Base-by-base conservation (phyloP, 352 stramenopile species). In the Proteromonas lacertae region DNA sequence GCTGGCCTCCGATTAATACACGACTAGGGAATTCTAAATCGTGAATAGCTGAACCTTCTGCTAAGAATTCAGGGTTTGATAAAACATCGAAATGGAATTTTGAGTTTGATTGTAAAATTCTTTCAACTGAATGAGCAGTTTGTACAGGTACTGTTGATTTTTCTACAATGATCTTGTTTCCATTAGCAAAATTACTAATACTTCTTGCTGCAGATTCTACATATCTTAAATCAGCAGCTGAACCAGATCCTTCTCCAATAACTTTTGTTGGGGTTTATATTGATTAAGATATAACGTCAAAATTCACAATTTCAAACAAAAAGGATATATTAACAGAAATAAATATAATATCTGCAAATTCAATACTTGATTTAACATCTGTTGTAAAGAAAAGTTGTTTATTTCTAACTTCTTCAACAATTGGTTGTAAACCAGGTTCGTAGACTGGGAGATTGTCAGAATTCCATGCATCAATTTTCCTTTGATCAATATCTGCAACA, bases 301-400 rank as follows among this genome's bases (percentile, higher is more conserved):
- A 28, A 28, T 28, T 28, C 5, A 10, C 5, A 28, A 10, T 90
- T 43, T 82, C 84, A 41, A 61, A 77, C 57, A 98, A 98, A 24
- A 83, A 96, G 12, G 88, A 84, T 35, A 86, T 99, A 59, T 98
- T 94, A 16, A 96, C 81, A 62, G 45, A 80, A n/a, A 99, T 88
- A 47, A 99, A 99, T 50, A 99, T 81, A 42, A 99, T 77, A 43
- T 94, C 73, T 25, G 81, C 84, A 38, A 82, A 61, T 36, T 86
- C 64, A 40, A 99, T 93, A 51, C 84, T 79, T 25, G 48, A 60
- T 46, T 95, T 74, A 43, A 96, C 70, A 47, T 96, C 77, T 2
- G 76, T 96, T 22, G 68, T 84, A 61, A 99, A 99, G 51, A 96
- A 93, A 18, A 99, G 70, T 52, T 98, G 97, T 44, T 64, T 71